Evolutionary conservation across 108 stramenopile genomes (phyloP), one percentile per base, ranked within the genome.

Genomic region (Conticribra weissflogii): DNA sequence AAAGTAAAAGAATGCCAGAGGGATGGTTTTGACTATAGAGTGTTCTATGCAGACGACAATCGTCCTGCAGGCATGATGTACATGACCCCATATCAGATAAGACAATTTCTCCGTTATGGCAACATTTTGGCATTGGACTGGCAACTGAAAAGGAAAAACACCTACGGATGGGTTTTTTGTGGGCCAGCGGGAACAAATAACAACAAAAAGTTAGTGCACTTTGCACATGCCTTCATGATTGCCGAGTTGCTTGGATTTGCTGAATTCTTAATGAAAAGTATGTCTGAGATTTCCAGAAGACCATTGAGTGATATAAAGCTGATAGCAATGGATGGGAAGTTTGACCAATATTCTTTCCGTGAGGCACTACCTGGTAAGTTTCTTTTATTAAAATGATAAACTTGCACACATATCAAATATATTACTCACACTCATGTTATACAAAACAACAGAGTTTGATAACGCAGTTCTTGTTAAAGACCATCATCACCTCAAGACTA

Each of bases 401-500:
- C 18, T 51, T 18, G 3, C 3, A 19, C 12, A 18, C 19, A 19
- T 16, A 51, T n/a, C 50, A 19, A 21, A 18, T 51, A 17, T 18
- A 51, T 14, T 51, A 3, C 50, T 51, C 50, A 51, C 18, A 51
- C 19, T 14, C 19, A 19, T 19, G 19, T 51, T 51, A 18, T 3
- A 4, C 18, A 18, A 18, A 18, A 51, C 3, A 3, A 16, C 16
- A 51, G 50, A 51, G 50, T 21, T 51, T 9, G 16, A 51, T 4
- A 51, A 16, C 50, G 4, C 18, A 18, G 17, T 17, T 21, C 4
- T 51, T 5, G 50, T 51, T 51, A 51, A 18, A 16, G 50, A 51
- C 18, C 50, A 51, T 51, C 18, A 51, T 51, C 50, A 51, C 16
- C 19, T 51, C 18, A 51, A 51, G 50, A 51, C 12, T 4, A 51